Base-by-base conservation (phyloP, 164 flowering plant genomes). In the Liriodendron chinense region DNA sequence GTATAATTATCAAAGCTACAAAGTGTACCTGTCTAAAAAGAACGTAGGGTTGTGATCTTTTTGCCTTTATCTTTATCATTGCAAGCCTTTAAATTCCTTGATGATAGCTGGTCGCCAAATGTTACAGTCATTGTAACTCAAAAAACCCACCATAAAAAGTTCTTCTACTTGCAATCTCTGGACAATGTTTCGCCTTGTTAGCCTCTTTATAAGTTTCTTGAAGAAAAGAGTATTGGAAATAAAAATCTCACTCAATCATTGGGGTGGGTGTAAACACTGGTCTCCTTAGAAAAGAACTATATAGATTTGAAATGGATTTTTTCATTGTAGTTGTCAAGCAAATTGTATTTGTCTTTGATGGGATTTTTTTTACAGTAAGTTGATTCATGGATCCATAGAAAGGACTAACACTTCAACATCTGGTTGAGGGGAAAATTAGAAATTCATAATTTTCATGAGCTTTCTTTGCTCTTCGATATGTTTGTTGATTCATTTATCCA, bases 161-260 rank as follows among this genome's bases (percentile, higher is more conserved):
- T 94, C 66, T 94, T 94, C 80, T 96, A 87, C 73, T 9, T 81
- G 0, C 83, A 83, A 7, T 76, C 88, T 14, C 90, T 91, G 1
- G 93, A 91, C 18, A 94, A 94, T 81, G 97, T 94, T 73, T 97
- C 97, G 0, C 95, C 97, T 21, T 97, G 98, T 92, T 57, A 57
- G 79, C 21, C 9, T 24, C 68, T 7, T 64, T 23, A 22, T 8
- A 0, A 72, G 24, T 2, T 74, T 21, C 23, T 22, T 63, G 66
- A 23, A n/a, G n/a, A n/a, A n/a, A n/a, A n/a, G n/a, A n/a, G n/a
- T n/a, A 16, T 57, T 57, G 62, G 20, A 57, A 14, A 2, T 7
- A n/a, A 4, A 13, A 57, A n/a, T 57, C 20, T 2, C 20, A n/a
- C 20, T 57, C 20, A 16, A 57, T n/a, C n/a, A n/a, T n/a, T n/a